Evolutionary conservation across 176 grass and related monocot genomes (phyloP), one percentile per base, ranked within the genome.

Genomic region (Puccinellia tenuiflora): DNA sequence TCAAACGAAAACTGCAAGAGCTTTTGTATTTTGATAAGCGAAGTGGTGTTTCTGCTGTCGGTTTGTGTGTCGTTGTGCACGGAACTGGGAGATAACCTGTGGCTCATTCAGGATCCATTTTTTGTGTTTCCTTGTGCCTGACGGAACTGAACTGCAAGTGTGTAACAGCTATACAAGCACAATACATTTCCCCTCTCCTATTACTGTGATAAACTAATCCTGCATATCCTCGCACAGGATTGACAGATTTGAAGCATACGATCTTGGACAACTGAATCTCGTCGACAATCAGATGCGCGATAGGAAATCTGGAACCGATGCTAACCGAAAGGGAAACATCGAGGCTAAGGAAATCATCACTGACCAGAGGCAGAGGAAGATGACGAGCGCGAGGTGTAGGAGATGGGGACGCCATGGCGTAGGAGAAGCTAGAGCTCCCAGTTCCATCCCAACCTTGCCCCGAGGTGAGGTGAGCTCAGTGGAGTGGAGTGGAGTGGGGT

Each of bases 301-400:
- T 3, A 61, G n/a, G 0, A 37, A 45, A 73, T 39, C 54, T 62
- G 29, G 29, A 48, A 86, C 52, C 39, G 9, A 55, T 30, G 33
- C 15, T 37, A 81, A 69, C 7, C 31, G 54, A 5, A 21, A 57
- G 8, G 53, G 4, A 50, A 16, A 20, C 14, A 17, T 24, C 54
- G 24, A 25, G 33, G 34, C 17, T 3, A 11, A 33, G 8, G 33
- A n/a, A 9, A 39, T 5, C 54, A 5, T 25, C 67, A 43, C 87
- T 52, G 77, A 89, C 87, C 87, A 68, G 29, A 80, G 48, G 50
- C 64, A 56, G 79, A 81, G 16, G 18, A 75, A 9, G 21, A 54
- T 0, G 82, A 69, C 37, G 68, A 81, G 13, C 5, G 60, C 50
- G 39, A 1, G 22, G 75, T 26, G 63, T 34, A 54, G 75, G 75